These are phyloP conservation scores for Ascochyta viciae-villosae DNA, from an alignment of 2,329 filamentous ascomycete genomes.

Conservation along the genomic window DNA sequence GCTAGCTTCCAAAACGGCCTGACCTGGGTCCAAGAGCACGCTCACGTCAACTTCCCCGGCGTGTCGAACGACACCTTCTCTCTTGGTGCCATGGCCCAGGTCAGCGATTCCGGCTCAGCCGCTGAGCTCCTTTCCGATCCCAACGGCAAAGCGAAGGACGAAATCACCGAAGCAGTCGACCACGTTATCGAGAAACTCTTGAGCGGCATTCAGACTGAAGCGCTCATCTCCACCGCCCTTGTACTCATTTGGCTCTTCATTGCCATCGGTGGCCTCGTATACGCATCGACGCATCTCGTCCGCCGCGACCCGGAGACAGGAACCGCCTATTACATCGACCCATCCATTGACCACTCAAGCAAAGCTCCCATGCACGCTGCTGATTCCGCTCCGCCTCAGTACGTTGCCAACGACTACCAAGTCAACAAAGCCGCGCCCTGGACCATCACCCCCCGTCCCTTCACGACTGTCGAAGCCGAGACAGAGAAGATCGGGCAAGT, in stretches of 20 bases:
- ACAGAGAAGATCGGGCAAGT: slow-evolving; percentile 55
- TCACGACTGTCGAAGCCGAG: slow-evolving; percentile 51
- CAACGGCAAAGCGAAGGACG: slow-evolving; percentile 75
- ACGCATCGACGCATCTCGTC: slow-evolving; percentile 68
- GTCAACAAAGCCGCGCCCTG: slow-evolving; percentile 57
- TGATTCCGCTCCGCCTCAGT: slow-evolving; percentile 50
- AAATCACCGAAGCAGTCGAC: slow-evolving; percentile 77
- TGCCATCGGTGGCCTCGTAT: slow-evolving; percentile 74
- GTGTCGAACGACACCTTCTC: slow-evolving; percentile 85
- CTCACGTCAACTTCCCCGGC: slow-evolving; percentile 79
- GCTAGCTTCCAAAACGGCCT: slow-evolving; percentile 83
- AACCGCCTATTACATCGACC: slow-evolving; percentile 45
- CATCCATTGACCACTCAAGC: slow-evolving; percentile 28
- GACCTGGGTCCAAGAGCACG: slow-evolving; percentile 92
- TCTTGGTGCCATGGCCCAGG: slow-evolving; percentile 70
- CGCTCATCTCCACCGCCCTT: slow-evolving; percentile 77
- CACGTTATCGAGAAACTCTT: slow-evolving; percentile 73
- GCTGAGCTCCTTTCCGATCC: slow-evolving; percentile 80
- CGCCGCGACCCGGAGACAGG: slow-evolving; percentile 70
- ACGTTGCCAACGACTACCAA: slow-evolving; percentile 51
- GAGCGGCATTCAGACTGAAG: slow-evolving; percentile 74
- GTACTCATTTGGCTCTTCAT: slow-evolving; percentile 80
- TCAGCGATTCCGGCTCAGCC: slow-evolving; percentile 60
- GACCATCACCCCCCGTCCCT: slow-evolving; percentile 53
- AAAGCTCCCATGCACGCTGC: slow-evolving; percentile 23